These are phyloP conservation scores for Plasmodiophora brassicae DNA, from an alignment of 208 protist genomes.

Conservation along the genomic window DNA sequence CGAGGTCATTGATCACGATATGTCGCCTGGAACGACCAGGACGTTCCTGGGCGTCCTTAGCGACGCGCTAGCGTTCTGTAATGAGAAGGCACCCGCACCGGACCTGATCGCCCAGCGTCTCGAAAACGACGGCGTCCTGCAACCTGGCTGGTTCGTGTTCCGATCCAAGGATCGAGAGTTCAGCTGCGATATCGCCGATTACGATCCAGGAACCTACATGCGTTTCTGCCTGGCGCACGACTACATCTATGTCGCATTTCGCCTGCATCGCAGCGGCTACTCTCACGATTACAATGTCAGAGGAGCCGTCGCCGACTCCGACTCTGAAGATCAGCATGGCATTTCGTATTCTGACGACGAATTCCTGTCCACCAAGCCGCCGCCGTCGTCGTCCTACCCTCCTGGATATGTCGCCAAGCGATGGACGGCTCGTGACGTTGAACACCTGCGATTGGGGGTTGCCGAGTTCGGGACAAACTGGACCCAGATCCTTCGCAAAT, in stretches of 20 bases:
- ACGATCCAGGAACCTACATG: neutral
- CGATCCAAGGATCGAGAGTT: neutral
- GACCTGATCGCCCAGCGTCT: neutral
- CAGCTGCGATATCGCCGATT: neutral
- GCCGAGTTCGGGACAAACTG: conserved; percentile 5
- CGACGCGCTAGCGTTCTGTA: neutral
- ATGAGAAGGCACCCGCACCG: neutral
- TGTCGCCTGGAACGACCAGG: neutral
- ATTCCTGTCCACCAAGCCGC: too few species aligned
- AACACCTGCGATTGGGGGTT: neutral
- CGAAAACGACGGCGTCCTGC: neutral
- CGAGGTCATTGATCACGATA: neutral
- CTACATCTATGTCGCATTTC: neutral
- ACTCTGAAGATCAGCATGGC: too few species aligned
- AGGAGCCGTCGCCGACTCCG: too few species aligned
- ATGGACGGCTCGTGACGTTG: neutral
- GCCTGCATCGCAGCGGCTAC: too few species aligned
- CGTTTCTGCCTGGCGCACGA: neutral
- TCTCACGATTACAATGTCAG: too few species aligned
- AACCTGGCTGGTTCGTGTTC: neutral
- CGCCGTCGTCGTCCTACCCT: too few species aligned
- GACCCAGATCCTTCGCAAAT: neutral
- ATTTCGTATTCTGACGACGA: too few species aligned
- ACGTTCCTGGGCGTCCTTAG: neutral
- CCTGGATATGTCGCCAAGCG: neutral